Evolutionary conservation across 75 land plant genomes (phyloP).

Genomic region (Sequoia sempervirens): DNA sequence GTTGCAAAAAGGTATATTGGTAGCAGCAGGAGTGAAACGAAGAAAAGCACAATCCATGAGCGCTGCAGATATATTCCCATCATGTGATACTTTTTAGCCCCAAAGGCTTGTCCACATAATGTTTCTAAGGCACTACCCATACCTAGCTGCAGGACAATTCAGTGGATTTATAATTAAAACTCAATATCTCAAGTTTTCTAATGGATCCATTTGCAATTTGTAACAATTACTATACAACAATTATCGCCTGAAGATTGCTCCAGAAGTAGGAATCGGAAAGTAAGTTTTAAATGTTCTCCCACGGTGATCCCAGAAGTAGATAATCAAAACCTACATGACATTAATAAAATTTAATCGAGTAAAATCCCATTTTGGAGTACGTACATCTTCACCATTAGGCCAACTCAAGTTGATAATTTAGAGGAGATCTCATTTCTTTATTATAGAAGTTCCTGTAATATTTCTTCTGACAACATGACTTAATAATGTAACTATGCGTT

Average conservation of each 20-base stretch:
- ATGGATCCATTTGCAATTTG: background rate
- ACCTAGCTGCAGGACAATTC: conserved; percentile 36
- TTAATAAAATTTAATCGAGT: too few species aligned
- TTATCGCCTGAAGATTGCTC: too few species aligned
- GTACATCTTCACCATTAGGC: too few species aligned
- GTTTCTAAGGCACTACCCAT: conserved; percentile 88
- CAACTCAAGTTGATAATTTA: too few species aligned
- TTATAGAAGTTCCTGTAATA: too few species aligned
- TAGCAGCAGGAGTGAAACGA: conserved; percentile 26
- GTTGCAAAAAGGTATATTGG: conserved; percentile 50
- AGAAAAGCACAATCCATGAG: conserved; percentile 52
- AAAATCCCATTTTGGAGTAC: too few species aligned
- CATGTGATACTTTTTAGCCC: conserved; percentile 51
- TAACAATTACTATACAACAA: background rate
- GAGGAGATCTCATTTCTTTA: background rate
- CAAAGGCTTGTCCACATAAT: conserved; percentile 76
- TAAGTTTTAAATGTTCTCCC: too few species aligned
- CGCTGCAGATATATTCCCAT: conserved; percentile 69
- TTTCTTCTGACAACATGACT: background rate
- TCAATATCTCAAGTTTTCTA: background rate
- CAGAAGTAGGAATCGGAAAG: too few species aligned
- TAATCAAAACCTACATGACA: too few species aligned
- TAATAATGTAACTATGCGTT: background rate
- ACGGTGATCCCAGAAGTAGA: too few species aligned
- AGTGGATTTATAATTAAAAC: background rate